Conservation (phyloP, 202 grass and related monocot species). For the Setaria italica region DNA sequence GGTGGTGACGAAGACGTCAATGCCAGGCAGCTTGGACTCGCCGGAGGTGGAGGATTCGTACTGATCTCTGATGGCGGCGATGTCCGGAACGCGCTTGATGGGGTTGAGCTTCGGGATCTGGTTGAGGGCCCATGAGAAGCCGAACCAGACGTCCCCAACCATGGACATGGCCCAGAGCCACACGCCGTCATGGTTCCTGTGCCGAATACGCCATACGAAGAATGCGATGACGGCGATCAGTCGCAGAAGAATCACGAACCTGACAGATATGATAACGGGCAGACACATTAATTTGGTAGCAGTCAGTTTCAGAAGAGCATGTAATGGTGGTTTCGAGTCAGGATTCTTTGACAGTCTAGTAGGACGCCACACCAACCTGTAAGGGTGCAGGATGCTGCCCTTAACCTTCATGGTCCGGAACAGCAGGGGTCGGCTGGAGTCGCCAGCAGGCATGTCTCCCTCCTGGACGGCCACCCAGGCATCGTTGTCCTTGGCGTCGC, state of each 20-base stretch:
- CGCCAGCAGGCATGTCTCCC: neutral
- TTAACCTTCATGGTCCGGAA: slow-evolving; percentile 59
- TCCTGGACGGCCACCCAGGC: slow-evolving; percentile 49
- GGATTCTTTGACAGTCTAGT: neutral
- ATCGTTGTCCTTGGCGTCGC: slow-evolving; percentile 28
- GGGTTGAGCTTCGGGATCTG: slow-evolving; percentile 83
- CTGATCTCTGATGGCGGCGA: slow-evolving; percentile 65
- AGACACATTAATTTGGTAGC: neutral
- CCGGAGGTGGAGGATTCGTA: slow-evolving; percentile 43
- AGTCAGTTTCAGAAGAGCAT: slow-evolving; percentile 6
- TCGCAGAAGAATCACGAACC: slow-evolving; percentile 67
- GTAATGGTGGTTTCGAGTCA: neutral
- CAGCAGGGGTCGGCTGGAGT: slow-evolving; percentile 28
- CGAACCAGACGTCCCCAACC: slow-evolving; percentile 78
- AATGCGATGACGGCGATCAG: slow-evolving; percentile 61
- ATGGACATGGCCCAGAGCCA: slow-evolving; percentile 90
- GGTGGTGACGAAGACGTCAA: slow-evolving; percentile 87
- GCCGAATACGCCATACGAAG: slow-evolving; percentile 67
- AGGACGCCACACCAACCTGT: slow-evolving; percentile 40
- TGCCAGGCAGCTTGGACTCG: slow-evolving; percentile 64
- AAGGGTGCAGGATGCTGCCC: slow-evolving; percentile 52
- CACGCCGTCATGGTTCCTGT: slow-evolving; percentile 63
- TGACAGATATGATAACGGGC: slow-evolving; percentile 5
- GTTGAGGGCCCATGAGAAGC: slow-evolving; percentile 85
- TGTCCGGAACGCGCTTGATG: slow-evolving; percentile 68